These are phyloP conservation scores for Fraxinus ornus DNA, from an alignment of 305 asterid species.

Conservation along the genomic window DNA sequence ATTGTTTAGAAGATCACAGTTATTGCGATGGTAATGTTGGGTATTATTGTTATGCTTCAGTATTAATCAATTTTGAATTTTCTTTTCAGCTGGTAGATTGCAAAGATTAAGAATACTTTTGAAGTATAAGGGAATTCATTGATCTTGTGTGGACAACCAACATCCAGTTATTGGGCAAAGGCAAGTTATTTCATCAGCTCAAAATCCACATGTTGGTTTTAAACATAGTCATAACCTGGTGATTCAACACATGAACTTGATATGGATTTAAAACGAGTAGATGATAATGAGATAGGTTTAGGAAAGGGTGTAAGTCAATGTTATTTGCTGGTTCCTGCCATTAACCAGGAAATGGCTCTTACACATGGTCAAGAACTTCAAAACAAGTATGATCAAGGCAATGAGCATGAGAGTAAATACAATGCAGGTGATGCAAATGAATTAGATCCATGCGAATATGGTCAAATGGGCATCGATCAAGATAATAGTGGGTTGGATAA, in stretches of 20 bases:
- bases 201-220: conserved; percentile 38
- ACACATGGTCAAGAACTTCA: conserved; percentile 31
- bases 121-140: not conserved
- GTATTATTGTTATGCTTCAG: not conserved
- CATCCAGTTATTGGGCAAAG: conserved; percentile 33
- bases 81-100: conserved; percentile 19
- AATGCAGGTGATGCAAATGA: conserved; percentile 28
- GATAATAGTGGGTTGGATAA: conserved; percentile 27
- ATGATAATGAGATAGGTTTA: conserved; percentile 24
- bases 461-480: conserved; percentile 27
- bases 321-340: conserved; percentile 31
- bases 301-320: conserved; percentile 28
- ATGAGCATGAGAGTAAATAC: conserved; percentile 41
- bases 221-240: conserved; percentile 25
- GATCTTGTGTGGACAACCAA: conserved; percentile 28
- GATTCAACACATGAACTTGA: conserved; percentile 32
- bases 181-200: conserved; percentile 32
- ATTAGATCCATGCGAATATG: conserved; percentile 25
- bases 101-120: conserved; percentile 15
- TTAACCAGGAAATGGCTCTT: conserved; percentile 32
- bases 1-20: not conserved
- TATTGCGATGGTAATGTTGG: conserved; percentile 6
- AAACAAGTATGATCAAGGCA: conserved; percentile 30
- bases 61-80: not conserved
- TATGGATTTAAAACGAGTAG: conserved; percentile 29